phyloP scores from a whole-genome alignment of 805 yeast genomes.

The Peterozyma toletana region DNA sequence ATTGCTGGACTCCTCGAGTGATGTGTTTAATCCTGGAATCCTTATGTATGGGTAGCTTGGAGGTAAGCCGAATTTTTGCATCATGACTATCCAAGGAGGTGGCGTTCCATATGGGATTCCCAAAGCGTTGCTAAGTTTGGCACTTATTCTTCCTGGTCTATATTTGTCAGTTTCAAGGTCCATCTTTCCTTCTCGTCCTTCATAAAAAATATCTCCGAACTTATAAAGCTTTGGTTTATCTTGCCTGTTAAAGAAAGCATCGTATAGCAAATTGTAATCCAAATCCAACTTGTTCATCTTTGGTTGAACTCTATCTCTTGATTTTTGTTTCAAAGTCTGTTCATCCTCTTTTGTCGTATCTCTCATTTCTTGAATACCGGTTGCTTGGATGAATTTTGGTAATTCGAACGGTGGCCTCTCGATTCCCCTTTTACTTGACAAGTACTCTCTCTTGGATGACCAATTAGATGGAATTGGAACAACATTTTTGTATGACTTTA shows the following conservation, averaged over 20 bases:
- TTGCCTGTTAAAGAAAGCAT: slow-evolving; percentile 82
- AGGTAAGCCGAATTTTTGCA: slow-evolving; percentile 73
- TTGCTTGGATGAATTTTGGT: slow-evolving; percentile 70
- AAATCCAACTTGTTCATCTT: slow-evolving; percentile 81
- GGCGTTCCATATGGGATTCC: slow-evolving; percentile 51
- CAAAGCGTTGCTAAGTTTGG: slow-evolving; percentile 56
- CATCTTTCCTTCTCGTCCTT: slow-evolving; percentile 54
- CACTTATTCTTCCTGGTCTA: slow-evolving; percentile 66
- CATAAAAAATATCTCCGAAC: slow-evolving; percentile 76
- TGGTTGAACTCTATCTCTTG: slow-evolving; percentile 83
- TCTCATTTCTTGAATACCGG: slow-evolving; percentile 87
- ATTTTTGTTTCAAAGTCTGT: slow-evolving; percentile 58
- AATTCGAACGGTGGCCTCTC: slow-evolving; percentile 68
- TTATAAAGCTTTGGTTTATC: slow-evolving; percentile 59
- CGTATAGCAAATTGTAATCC: slow-evolving; percentile 74
- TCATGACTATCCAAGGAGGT: slow-evolving; percentile 76
- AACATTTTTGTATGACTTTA: slow-evolving; percentile 59
- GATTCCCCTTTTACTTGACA: slow-evolving; percentile 56
- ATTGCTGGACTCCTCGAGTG: slow-evolving; percentile 16
- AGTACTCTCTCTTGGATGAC: slow-evolving; percentile 70
- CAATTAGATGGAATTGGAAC: slow-evolving; percentile 83
- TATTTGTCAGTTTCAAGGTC: slow-evolving; percentile 28
- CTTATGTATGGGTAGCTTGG: slow-evolving; percentile 68
- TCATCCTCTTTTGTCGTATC: slow-evolving; percentile 47
- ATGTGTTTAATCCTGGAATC: slow-evolving; percentile 46